phyloP scores from a whole-genome alignment of 2,329 filamentous ascomycete genomes.

The Diaporthe sp. region DNA sequence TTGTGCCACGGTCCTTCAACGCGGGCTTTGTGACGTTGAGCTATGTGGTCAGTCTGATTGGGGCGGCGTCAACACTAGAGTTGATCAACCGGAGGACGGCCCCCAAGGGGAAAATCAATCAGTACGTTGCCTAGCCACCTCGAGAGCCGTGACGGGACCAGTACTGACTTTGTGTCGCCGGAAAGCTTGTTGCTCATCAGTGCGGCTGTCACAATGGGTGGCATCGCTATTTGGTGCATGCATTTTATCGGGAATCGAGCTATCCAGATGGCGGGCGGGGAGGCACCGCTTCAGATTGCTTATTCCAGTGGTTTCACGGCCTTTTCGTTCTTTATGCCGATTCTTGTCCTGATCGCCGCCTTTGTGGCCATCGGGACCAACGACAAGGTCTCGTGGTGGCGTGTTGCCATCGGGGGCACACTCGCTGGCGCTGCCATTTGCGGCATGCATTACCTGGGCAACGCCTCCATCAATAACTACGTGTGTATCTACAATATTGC shows the following conservation, averaged over 20 bases:
- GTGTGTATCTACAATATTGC: slow-evolving; percentile 70
- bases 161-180: background rate
- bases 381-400: slow-evolving; percentile 69
- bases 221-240: slow-evolving; percentile 82
- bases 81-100: slow-evolving; percentile 83
- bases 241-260: slow-evolving; percentile 89
- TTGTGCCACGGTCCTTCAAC: slow-evolving; percentile 65
- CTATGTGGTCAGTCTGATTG: slow-evolving; percentile 82
- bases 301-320: slow-evolving; percentile 81
- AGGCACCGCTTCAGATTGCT: slow-evolving; percentile 75
- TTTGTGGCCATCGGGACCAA: slow-evolving; percentile 77
- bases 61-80: slow-evolving; percentile 84
- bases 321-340: slow-evolving; percentile 84
- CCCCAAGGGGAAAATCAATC: slow-evolving; percentile 76
- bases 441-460: slow-evolving; percentile 91
- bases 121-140: slow-evolving; percentile 59
- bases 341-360: slow-evolving; percentile 79
- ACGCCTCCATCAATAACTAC: slow-evolving; percentile 86
- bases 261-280: slow-evolving; percentile 77
- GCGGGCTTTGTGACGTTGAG: slow-evolving; percentile 79
- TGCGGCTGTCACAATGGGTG: slow-evolving; percentile 79
- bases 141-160: background rate
- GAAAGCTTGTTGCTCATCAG: slow-evolving; percentile 72
- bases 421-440: slow-evolving; percentile 83
- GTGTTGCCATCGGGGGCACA: slow-evolving; percentile 73